Evolutionary conservation across 805 yeast genomes (phyloP), one percentile per base, ranked within the genome.

Genomic region (Myxozyma lipomycoides): DNA sequence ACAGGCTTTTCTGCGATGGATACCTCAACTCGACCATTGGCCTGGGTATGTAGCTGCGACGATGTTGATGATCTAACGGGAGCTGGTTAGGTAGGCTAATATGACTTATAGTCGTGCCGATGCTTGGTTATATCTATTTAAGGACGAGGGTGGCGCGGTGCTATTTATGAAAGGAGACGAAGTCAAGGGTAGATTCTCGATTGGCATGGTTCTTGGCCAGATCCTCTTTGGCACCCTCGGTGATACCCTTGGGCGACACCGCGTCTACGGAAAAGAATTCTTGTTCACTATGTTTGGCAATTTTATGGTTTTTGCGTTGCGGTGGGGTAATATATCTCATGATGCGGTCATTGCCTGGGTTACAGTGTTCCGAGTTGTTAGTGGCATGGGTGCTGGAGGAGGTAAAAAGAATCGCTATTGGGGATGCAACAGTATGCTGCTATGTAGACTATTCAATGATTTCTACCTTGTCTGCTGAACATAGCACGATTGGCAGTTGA

Each of bases 121-220:
- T 38, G 22, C 12, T 38, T 38, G 41, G 41, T 17, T 38, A 38
- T 18, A 38, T 38, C 34, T 38, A 38, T 18, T 38, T 15, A 18
- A 38, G 34, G 41, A 38, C 34, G 15, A n/a, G 17, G n/a, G n/a
- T 17, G 21, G 21, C 15, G 34, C 34, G 15, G 34, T 38, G 34
- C 34, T 17, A n/a, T 12, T 17, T 17, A n/a, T 38, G 34, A 15
- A 12, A 12, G 41, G 34, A 12, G 34, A 38, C 34, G 21, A 12
- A 12, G n/a, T 38, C 12, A 38, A 38, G 21, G 41, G 34, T 12
- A 15, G 34, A 12, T 38, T 38, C 12, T 38, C 41, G 12, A 95
- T 87, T 48, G 95, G 96, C 73, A 87, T 95, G 34, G 95, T 87
- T 57, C 78, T 88, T 64, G 96, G 95, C 64, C 96, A 88, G 72